These are phyloP conservation scores for Microbotryomycetes sp. DNA, from an alignment of 1,284 basidiomycete species.

Conservation along the genomic window DNA sequence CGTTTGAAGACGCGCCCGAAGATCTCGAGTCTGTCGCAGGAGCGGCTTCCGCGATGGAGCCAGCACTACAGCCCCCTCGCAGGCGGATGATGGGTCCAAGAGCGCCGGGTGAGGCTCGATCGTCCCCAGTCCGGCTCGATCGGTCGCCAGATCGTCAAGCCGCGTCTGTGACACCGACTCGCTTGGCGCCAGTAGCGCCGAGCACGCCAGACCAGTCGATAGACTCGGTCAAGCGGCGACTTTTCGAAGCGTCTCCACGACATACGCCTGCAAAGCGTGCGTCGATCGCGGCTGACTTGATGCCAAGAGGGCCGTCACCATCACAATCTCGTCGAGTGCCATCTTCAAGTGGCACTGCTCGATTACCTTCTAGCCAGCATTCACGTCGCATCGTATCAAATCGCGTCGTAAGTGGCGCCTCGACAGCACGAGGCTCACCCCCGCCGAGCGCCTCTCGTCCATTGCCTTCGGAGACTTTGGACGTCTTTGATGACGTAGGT, in stretches of 20 bases:
- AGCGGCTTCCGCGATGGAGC: background rate
- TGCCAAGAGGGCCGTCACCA: background rate
- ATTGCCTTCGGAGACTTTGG: background rate
- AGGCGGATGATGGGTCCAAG: background rate
- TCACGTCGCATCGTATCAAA: background rate
- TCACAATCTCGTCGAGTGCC: background rate
- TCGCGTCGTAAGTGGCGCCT: conserved; percentile 14
- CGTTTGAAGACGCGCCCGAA: background rate
- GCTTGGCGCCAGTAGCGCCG: too few species aligned
- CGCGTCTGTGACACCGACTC: too few species aligned
- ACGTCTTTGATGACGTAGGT: background rate
- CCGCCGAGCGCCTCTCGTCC: background rate
- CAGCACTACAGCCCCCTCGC: background rate
- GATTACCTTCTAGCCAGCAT: too few species aligned
- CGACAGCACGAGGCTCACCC: conserved; percentile 9
- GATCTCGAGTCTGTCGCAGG: background rate
- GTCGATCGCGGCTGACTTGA: background rate
- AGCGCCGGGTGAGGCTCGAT: background rate
- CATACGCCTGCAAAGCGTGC: conserved; percentile 15
- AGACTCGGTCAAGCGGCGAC: background rate
- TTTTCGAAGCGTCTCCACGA: conserved; percentile 14
- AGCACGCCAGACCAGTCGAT: background rate
- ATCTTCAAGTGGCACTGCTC: background rate
- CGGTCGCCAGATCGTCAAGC: too few species aligned
- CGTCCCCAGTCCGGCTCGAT: background rate